Evolutionary conservation across 2,329 filamentous ascomycete species (phyloP).

Genomic region (Aspergillus sp.): DNA sequence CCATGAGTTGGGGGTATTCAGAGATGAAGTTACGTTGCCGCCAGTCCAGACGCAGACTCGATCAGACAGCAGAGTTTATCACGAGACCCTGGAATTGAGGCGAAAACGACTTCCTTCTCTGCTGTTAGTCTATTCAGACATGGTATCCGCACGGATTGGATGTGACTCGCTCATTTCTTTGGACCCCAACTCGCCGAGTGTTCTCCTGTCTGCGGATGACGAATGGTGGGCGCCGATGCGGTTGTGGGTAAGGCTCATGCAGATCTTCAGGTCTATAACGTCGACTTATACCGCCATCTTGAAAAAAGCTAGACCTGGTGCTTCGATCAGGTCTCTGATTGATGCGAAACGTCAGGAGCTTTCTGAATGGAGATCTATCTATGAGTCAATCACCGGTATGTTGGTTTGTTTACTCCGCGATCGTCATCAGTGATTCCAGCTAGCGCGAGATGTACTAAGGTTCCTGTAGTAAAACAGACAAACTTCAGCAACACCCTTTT

Average conservation of each 20-base stretch:
- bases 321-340: neutral
- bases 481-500: constrained; percentile 44
- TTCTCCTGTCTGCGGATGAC: constrained; percentile 39
- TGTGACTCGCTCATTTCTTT: constrained; percentile 48
- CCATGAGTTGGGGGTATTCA: constrained; percentile 52
- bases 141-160: constrained; percentile 50
- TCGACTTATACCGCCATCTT: neutral
- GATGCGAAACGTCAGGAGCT: constrained; percentile 16
- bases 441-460: neutral
- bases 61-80: constrained; percentile 18
- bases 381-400: constrained; percentile 6
- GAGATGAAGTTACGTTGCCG: constrained; percentile 29
- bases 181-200: constrained; percentile 29
- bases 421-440: neutral
- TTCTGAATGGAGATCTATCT: constrained; percentile 10
- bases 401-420: neutral
- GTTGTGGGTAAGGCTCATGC: constrained; percentile 43
- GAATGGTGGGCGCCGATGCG: constrained; percentile 49
- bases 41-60: constrained; percentile 20
- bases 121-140: constrained; percentile 49
- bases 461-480: neutral
- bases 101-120: constrained; percentile 34
- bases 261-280: constrained; percentile 24
- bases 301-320: neutral
- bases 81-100: constrained; percentile 26